Percentiles rank a stretch among this genome's conserved stretches.
These are phyloP conservation scores for Tulasnella sp. DNA, from an alignment of 768 basidiomycete species.

Conservation along the genomic window DNA sequence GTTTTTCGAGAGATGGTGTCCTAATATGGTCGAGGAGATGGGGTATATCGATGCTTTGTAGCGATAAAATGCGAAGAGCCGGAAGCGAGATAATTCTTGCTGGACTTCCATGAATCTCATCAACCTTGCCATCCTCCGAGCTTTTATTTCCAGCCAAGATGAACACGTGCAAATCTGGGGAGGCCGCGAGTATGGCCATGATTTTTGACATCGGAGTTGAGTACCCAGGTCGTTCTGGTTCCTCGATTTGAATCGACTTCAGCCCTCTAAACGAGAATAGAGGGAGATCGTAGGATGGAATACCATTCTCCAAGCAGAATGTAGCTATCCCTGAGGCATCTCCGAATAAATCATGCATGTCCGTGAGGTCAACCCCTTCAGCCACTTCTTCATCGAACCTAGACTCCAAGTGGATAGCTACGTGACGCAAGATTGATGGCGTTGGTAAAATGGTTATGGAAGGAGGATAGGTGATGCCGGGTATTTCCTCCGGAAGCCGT, in stretches of 20 bases:
- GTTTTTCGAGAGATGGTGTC: slow-evolving; percentile 5
- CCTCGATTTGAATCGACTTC: slow-evolving; percentile 13
- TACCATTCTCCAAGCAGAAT: slow-evolving; percentile 9
- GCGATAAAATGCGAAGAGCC: slow-evolving; percentile 6
- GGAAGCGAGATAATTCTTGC: slow-evolving; percentile 2
- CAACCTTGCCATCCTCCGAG: neutral
- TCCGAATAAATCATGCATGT: slow-evolving; percentile 4
- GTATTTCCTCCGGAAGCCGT: neutral
- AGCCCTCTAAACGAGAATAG: slow-evolving; percentile 8
- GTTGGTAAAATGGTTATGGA: neutral
- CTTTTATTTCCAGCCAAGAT: slow-evolving; percentile 12
- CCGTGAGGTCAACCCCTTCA: slow-evolving; percentile 5
- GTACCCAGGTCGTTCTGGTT: slow-evolving; percentile 10
- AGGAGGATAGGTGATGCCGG: slow-evolving; percentile 1
- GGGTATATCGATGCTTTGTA: slow-evolving; percentile 13
- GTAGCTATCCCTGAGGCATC: slow-evolving; percentile 8
- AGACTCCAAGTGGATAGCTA: slow-evolving; percentile 12
- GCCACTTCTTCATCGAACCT: neutral
- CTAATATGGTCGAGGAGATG: slow-evolving; percentile 6
- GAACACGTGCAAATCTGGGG: slow-evolving; percentile 9
- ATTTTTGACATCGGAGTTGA: slow-evolving; percentile 4
- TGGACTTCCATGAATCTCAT: neutral
- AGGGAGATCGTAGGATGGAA: slow-evolving; percentile 8
- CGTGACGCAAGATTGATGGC: neutral
- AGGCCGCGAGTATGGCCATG: slow-evolving; percentile 9